phyloP scores from a whole-genome alignment of 495 filamentous ascomycete genomes.

The Talaromyces adpressus region DNA sequence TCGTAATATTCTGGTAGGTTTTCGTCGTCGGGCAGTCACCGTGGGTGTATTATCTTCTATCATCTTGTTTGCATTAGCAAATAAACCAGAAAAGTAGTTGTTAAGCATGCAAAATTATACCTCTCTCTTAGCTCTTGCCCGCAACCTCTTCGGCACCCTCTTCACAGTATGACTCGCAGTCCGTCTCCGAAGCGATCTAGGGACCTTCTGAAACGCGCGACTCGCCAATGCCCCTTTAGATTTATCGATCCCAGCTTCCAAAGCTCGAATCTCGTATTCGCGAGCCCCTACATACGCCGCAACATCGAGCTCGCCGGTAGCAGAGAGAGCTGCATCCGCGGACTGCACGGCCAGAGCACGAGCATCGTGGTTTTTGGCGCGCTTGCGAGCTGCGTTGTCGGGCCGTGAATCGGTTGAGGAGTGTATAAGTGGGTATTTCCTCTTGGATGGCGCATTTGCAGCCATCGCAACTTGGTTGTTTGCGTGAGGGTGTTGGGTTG shows the following conservation, averaged over 20 bases:
- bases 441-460: constrained; percentile 24
- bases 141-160: constrained; percentile 74
- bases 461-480: constrained; percentile 19
- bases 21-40: constrained; percentile 61
- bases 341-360: constrained; percentile 68
- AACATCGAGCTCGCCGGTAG: constrained; percentile 72
- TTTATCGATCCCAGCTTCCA: constrained; percentile 70
- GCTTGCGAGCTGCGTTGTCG: constrained; percentile 41
- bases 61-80: constrained; percentile 44
- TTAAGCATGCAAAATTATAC: constrained; percentile 23
- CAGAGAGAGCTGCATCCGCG: constrained; percentile 59
- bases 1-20: constrained; percentile 61
- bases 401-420: constrained; percentile 12
- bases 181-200: constrained; percentile 71
- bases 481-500: not conserved
- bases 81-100: not conserved
- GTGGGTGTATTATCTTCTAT: constrained; percentile 87
- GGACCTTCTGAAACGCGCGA: constrained; percentile 85
- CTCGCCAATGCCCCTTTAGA: constrained; percentile 60
- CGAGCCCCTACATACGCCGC: constrained; percentile 74
- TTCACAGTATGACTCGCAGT: constrained; percentile 95
- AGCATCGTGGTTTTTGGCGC: constrained; percentile 59
- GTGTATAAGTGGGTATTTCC: constrained; percentile 19
- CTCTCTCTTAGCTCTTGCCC: constrained; percentile 64
- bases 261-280: constrained; percentile 79